phyloP scores from a whole-genome alignment of 2,329 filamentous ascomycete genomes.

The Tolypocladium inflatum region DNA sequence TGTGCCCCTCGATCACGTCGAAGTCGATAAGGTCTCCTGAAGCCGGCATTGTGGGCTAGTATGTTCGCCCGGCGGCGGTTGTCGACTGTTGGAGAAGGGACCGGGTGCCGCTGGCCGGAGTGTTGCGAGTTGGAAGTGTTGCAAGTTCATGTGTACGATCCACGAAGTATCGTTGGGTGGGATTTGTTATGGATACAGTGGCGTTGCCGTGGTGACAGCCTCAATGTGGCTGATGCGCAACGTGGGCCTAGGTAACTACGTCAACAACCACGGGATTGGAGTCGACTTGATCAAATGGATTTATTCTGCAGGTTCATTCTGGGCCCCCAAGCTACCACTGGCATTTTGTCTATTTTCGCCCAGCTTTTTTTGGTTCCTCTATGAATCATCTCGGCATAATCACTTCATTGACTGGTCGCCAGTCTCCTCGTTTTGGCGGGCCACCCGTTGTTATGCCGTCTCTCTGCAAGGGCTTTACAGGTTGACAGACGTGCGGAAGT shows the following conservation, averaged over 20 bases:
- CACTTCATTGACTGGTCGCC: background rate
- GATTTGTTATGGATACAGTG: background rate
- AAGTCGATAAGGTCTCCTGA: conserved; percentile 59
- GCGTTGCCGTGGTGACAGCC: conserved; percentile 10
- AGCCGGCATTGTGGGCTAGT: conserved; percentile 33
- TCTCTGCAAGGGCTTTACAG: conserved; percentile 44
- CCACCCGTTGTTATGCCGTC: background rate
- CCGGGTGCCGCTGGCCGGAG: background rate
- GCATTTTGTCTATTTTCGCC: background rate
- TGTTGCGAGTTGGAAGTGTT: background rate
- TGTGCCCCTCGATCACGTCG: conserved; percentile 89
- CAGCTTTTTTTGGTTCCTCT: background rate
- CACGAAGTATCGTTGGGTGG: background rate
- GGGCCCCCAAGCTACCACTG: background rate
- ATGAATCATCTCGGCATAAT: background rate
- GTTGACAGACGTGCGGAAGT: conserved; percentile 87
- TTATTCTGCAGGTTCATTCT: background rate
- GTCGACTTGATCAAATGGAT: background rate
- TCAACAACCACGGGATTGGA: too few relatives aligned
- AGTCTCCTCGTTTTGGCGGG: background rate
- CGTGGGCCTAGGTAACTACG: too few relatives aligned
- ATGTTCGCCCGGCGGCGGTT: conserved; percentile 7
- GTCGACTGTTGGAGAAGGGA: background rate
- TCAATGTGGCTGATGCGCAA: background rate
- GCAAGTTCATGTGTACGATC: background rate